Evolutionary conservation across 306 rosid species (phyloP).

Genomic region (Vigna nakashimae): DNA sequence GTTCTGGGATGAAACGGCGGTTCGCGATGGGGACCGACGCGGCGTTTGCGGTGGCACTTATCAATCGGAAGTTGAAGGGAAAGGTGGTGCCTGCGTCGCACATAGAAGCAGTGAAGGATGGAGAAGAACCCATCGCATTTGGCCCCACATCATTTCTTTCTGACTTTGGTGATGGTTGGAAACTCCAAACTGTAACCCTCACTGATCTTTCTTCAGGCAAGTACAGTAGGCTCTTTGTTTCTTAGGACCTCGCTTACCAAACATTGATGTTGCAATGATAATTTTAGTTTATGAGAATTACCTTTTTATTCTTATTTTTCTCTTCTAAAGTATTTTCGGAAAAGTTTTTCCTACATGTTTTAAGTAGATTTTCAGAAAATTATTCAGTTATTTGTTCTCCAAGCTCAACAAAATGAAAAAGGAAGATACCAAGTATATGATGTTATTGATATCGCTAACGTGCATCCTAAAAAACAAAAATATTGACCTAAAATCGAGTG

Average conservation of each 20-base stretch:
- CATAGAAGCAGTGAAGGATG: conserved; percentile 73
- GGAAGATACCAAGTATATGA: neutral
- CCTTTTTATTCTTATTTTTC: too few species aligned
- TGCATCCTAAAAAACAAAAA: neutral
- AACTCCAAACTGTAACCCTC: conserved; percentile 61
- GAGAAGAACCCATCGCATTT: conserved; percentile 75
- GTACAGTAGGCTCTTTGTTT: neutral
- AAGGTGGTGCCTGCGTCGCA: conserved; percentile 48
- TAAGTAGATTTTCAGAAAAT: too few species aligned
- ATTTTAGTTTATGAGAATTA: too few species aligned
- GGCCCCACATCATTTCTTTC: conserved; percentile 67
- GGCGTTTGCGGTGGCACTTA: conserved; percentile 65
- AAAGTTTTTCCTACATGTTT: too few species aligned
- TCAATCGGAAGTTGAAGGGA: conserved; percentile 58
- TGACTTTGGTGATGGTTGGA: conserved; percentile 67
- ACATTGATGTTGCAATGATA: too few species aligned
- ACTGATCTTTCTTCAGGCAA: conserved; percentile 41
- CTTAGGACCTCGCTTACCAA: too few species aligned
- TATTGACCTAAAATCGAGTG: too few species aligned
- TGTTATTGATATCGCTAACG: neutral
- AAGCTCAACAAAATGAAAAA: neutral
- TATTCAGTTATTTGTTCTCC: neutral
- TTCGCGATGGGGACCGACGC: conserved; percentile 75
- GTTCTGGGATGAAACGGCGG: conserved; percentile 70
- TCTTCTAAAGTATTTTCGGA: too few species aligned